Percentiles rank a stretch among this genome's conserved stretches.
Evolutionary conservation across 78 protist species (phyloP).

Genomic region (Dictyostelium citrinum): DNA sequence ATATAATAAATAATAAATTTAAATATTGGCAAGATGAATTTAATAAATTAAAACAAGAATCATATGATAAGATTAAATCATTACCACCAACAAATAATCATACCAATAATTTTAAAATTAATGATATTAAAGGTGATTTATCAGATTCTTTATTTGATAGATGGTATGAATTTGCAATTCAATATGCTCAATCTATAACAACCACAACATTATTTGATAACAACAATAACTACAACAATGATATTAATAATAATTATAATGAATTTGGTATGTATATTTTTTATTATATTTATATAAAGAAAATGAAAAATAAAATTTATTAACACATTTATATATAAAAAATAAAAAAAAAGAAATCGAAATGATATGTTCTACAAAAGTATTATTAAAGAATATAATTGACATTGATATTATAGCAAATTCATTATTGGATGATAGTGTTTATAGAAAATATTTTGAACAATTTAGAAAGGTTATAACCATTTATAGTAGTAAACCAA

Average conservation of each 20-base stretch:
- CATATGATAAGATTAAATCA: background rate
- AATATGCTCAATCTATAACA: background rate
- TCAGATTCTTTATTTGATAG: background rate
- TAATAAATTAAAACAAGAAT: background rate
- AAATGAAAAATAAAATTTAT: background rate
- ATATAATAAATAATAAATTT: background rate
- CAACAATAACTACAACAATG: background rate
- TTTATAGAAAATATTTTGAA: background rate
- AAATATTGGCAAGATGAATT: background rate
- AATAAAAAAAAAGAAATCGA: background rate
- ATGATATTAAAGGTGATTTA: background rate
- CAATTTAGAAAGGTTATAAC: slow-evolving; percentile 10
- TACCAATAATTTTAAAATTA: background rate
- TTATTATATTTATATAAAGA: background rate
- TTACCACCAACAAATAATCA: background rate
- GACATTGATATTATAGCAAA: background rate
- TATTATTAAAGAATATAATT: background rate
- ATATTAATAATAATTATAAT: background rate
- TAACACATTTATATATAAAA: background rate
- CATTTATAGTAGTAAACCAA: background rate
- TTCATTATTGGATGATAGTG: background rate
- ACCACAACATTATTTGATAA: background rate
- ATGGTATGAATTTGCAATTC: slow-evolving; percentile 11
- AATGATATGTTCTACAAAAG: background rate
- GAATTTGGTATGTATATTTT: background rate